Conservation (phyloP, 2,329 filamentous ascomycete genomes). For the Aspergillus alliaceus region DNA sequence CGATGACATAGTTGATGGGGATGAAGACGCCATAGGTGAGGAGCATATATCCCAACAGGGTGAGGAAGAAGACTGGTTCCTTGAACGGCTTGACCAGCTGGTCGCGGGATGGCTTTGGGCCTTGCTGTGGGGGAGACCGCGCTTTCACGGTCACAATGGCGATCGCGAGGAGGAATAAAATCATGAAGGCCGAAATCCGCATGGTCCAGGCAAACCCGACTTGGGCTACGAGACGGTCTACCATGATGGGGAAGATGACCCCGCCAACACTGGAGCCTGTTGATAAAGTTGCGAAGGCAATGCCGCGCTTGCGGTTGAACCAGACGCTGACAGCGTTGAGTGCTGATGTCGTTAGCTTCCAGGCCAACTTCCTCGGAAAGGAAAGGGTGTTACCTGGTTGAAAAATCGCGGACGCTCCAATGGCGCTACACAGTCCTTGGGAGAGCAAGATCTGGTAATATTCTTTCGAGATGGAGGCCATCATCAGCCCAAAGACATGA, state of each 20-base stretch:
- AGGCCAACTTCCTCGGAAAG: too few species aligned
- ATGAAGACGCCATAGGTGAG: conserved; percentile 32
- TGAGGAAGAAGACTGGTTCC: conserved; percentile 25
- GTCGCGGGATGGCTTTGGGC: conserved; percentile 22
- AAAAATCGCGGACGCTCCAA: conserved; percentile 53
- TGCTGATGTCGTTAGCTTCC: not conserved
- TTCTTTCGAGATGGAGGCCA: conserved; percentile 51
- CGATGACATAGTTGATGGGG: conserved; percentile 23
- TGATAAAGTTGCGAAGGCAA: conserved; percentile 56
- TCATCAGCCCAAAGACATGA: too few species aligned
- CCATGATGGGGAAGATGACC: conserved; percentile 64
- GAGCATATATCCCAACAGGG: conserved; percentile 21
- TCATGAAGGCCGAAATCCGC: conserved; percentile 58
- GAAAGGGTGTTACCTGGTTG: conserved; percentile 33
- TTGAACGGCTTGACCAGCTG: conserved; percentile 21
- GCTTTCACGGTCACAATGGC: conserved; percentile 55
- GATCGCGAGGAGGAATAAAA: conserved; percentile 58
- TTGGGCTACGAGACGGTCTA: conserved; percentile 53
- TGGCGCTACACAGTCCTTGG: conserved; percentile 55
- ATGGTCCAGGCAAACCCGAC: conserved; percentile 61
- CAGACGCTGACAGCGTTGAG: conserved; percentile 46
- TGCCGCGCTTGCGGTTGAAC: conserved; percentile 54
- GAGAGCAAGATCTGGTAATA: conserved; percentile 60
- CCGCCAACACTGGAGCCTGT: conserved; percentile 58
- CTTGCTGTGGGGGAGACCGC: conserved; percentile 28